Conservation (phyloP, 768 basidiomycete species). For the Mycena albidolilacea region DNA sequence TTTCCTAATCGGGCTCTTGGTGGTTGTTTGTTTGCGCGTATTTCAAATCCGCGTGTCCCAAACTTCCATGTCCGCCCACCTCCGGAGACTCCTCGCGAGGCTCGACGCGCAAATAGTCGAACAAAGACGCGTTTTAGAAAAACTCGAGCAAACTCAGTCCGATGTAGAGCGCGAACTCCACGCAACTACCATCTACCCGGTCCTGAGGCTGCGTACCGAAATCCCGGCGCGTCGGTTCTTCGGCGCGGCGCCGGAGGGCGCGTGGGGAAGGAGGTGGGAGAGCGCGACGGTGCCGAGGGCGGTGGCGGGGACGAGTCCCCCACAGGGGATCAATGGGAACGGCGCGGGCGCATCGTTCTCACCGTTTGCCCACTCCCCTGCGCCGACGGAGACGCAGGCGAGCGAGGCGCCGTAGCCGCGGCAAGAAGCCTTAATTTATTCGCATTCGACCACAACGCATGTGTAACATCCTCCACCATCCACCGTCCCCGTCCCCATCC, state of each 20-base stretch:
- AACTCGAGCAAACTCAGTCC: not conserved
- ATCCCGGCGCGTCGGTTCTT: conserved; percentile 33
- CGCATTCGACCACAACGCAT: conserved; percentile 4
- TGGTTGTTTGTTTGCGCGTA: too few relatives aligned
- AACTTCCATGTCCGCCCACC: not conserved
- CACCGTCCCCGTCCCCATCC: not conserved
- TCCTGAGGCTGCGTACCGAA: not conserved
- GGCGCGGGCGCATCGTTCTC: conserved; percentile 23
- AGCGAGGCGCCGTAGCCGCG: conserved; percentile 26
- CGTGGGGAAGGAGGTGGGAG: conserved; percentile 35
- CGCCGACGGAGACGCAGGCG: conserved; percentile 19
- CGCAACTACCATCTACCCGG: not conserved
- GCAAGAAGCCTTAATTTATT: conserved; percentile 15
- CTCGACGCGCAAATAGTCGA: not conserved
- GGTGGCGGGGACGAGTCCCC: not conserved
- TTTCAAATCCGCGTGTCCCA: too few relatives aligned
- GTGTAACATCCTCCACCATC: conserved; percentile 14
- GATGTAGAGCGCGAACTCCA: not conserved
- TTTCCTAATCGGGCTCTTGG: too few relatives aligned
- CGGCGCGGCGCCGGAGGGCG: conserved; percentile 20
- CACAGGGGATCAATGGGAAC: not conserved
- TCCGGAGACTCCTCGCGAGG: not conserved
- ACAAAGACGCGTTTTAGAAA: not conserved
- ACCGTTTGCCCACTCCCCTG: conserved; percentile 36
- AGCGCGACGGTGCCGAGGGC: conserved; percentile 14